Conservation (phyloP, 192 early-diverging fungal species). For the Powellomyces hirtus region DNA sequence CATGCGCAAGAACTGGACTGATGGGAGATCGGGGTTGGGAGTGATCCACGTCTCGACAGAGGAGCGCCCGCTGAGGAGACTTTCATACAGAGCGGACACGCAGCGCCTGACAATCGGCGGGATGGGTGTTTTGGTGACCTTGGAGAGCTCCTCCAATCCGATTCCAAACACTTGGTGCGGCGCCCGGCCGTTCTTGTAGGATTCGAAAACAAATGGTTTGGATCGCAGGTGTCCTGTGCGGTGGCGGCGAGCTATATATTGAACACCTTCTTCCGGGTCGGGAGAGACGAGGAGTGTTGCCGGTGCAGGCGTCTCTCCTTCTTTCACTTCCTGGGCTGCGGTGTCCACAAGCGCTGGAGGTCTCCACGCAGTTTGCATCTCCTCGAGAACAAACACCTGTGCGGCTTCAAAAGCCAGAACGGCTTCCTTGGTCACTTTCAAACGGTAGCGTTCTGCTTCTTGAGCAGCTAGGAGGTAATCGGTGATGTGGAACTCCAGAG, state of each 20-base stretch:
- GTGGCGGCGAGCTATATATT: conserved; percentile 16
- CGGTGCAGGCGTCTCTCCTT: not conserved
- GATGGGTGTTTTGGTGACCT: conserved; percentile 17
- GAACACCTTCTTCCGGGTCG: conserved; percentile 18
- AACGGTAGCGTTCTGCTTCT: conserved; percentile 26
- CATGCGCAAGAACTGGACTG: conserved; percentile 39
- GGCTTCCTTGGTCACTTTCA: conserved; percentile 29
- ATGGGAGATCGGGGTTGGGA: conserved; percentile 30
- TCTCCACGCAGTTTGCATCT: conserved; percentile 8
- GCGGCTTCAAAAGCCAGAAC: conserved; percentile 11
- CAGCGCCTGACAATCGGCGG: conserved; percentile 32
- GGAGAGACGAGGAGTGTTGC: conserved; percentile 9
- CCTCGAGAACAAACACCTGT: conserved; percentile 11
- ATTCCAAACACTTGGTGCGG: conserved; percentile 38
- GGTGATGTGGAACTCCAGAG: conserved; percentile 41
- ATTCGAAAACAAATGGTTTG: conserved; percentile 28
- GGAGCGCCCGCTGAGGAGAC: conserved; percentile 12
- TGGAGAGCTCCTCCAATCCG: conserved; percentile 23
- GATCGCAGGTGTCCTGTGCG: conserved; percentile 32
- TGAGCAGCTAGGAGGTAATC: conserved; percentile 36
- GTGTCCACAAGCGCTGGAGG: conserved; percentile 10
- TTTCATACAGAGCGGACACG: conserved; percentile 25
- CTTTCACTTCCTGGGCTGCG: not conserved
- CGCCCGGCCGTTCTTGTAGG: conserved; percentile 2
- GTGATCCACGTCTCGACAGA: conserved; percentile 36